Base-by-base conservation (phyloP, 108 stramenopile species). In the Epithemia pelagica region DNA sequence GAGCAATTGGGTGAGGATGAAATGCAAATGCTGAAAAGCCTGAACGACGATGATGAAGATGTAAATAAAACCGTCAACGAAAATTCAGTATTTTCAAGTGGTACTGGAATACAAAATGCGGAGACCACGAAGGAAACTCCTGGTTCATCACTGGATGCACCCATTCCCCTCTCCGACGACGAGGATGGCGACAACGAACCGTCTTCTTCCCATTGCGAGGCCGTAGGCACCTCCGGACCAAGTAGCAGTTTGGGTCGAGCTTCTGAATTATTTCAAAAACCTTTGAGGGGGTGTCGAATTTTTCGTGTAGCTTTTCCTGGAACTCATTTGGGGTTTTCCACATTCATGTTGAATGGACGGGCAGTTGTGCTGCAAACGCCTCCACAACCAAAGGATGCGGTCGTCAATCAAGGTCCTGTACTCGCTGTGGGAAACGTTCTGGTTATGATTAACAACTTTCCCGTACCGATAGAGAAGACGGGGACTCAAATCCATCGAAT, bases 1-100 rank as follows among this genome's bases (percentile, higher is more conserved):
- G 75, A 84, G 57, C 73, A 84, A 58, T 71, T 93, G 0, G 87
- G 70, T 25, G 68, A 74, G 10, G 84, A 89, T 66, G 92, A 93
- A 59, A 69, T 83, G 60, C 72, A 62, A 10, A 89, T 89, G 88
- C 55, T 93, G 26, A 66, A 74, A 21, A 33, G 71, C 19, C 64
- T 67, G 30, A 59, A 57, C n/a, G 85, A 80, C 0, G 85, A 83
- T n/a, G 82, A 83, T 7, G 81, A 79, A 3, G 82, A 70, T 1
- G 74, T 74, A 1, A 73, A 71, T 55, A 82, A 83, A 23, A 51
- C 59, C 8, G 33, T 26, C 25, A 65, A 67, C 21, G 77, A 79
- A 0, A 21, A 65, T 2, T n/a, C n/a, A n/a, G n/a, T n/a, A n/a
- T n/a, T n/a, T n/a, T n/a, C n/a, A n/a, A 76, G 15, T 28, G 2